Evolutionary conservation across 106 monocot species (phyloP).

Genomic region (Vanilla planifolia): DNA sequence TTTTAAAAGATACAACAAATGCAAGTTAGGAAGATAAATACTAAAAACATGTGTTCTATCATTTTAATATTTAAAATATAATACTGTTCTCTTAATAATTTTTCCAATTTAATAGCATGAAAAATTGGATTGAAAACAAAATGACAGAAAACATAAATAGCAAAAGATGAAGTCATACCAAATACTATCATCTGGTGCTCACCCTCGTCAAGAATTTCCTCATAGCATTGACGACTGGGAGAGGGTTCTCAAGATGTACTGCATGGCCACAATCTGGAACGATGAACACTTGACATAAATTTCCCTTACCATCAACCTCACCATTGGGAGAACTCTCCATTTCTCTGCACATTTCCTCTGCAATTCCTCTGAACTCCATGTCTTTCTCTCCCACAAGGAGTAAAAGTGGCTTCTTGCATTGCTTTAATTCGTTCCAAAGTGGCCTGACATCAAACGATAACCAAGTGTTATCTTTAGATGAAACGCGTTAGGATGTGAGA

Average conservation of each 20-base stretch:
- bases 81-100: too few relatives aligned
- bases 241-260: slow-evolving; percentile 88
- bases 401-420: slow-evolving; percentile 46
- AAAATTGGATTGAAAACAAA: too few relatives aligned
- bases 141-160: too few relatives aligned
- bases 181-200: background rate
- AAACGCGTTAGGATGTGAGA: background rate
- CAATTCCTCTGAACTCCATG: slow-evolving; percentile 58
- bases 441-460: slow-evolving; percentile 43
- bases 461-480: too few relatives aligned
- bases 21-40: too few relatives aligned
- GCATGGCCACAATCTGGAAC: slow-evolving; percentile 74
- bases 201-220: slow-evolving; percentile 57
- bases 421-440: slow-evolving; percentile 77
- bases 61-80: too few relatives aligned
- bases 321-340: slow-evolving; percentile 2
- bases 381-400: slow-evolving; percentile 75
- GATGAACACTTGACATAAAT: slow-evolving; percentile 37
- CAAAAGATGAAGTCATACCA: too few relatives aligned
- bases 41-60: too few relatives aligned
- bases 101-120: too few relatives aligned
- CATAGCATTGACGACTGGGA: slow-evolving; percentile 55
- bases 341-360: slow-evolving; percentile 52
- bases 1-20: too few relatives aligned
- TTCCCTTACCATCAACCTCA: background rate